Percentiles rank a stretch among this genome's conserved stretches.
These are phyloP conservation scores for Mycena pura DNA, from an alignment of 768 basidiomycete genomes.

Conservation along the genomic window DNA sequence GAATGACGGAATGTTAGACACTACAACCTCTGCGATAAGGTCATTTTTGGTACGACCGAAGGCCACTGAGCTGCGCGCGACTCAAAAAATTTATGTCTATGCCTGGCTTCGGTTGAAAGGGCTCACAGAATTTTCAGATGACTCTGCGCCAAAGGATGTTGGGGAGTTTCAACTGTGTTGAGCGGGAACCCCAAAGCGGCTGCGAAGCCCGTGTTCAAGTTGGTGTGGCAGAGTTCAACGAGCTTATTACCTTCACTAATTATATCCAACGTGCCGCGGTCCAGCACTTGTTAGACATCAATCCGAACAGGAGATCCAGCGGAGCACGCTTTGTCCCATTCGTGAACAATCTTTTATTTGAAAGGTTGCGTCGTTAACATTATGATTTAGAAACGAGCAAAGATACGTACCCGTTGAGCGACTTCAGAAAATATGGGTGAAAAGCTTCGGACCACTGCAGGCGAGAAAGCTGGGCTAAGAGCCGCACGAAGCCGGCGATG, in stretches of 20 bases:
- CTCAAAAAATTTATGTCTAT: not conserved
- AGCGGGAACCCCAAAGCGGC: conserved; percentile 18
- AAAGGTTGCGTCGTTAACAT: not conserved
- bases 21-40: conserved; percentile 6
- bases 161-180: conserved; percentile 16
- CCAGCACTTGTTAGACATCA: conserved; percentile 19
- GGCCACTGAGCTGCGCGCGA: not conserved
- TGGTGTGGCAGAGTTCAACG: too few relatives aligned
- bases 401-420: not conserved
- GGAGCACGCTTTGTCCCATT: conserved; percentile 11
- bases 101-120: not conserved
- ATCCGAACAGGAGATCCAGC: not conserved
- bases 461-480: conserved; percentile 13
- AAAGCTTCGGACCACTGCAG: conserved; percentile 4
- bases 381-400: not conserved
- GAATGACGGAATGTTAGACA: conserved; percentile 14
- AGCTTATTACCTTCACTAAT: conserved; percentile 17
- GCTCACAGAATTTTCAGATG: conserved; percentile 21
- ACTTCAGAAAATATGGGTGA: conserved; percentile 13
- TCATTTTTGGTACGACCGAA: conserved; percentile 6
- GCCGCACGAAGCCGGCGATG: conserved; percentile 20
- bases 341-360: conserved; percentile 15
- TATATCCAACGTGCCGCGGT: conserved; percentile 21
- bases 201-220: not conserved
- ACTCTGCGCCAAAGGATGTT: conserved; percentile 21